Percentiles rank a stretch among this genome's conserved stretches.
Evolutionary conservation across 2,329 filamentous ascomycete genomes (phyloP).

Genomic region (Fusarium chlamydosporum): DNA sequence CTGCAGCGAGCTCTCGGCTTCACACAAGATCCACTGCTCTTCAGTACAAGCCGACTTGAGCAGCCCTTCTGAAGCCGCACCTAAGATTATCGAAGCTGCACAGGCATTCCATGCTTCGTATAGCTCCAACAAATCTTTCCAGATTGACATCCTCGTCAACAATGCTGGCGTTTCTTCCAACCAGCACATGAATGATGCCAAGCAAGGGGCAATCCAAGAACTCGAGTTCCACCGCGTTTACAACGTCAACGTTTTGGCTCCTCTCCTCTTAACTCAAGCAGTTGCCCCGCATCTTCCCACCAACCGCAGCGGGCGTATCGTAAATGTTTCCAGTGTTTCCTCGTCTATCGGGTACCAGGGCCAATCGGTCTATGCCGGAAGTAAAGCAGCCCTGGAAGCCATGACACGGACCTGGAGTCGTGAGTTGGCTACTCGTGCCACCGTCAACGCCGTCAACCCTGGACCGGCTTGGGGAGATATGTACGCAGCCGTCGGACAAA

Average conservation of each 20-base stretch:
- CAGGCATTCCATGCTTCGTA: slow-evolving; percentile 48
- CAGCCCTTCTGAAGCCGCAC: slow-evolving; percentile 45
- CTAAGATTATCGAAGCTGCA: slow-evolving; percentile 53
- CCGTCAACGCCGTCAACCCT: slow-evolving; percentile 71
- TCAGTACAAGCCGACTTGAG: slow-evolving; percentile 53
- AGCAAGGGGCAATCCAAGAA: slow-evolving; percentile 66
- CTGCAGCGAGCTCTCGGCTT: slow-evolving; percentile 60
- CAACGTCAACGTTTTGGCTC: slow-evolving; percentile 85
- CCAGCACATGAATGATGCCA: slow-evolving; percentile 69
- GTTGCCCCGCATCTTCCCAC: slow-evolving; percentile 76
- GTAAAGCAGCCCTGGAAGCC: slow-evolving; percentile 71
- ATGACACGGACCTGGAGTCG: slow-evolving; percentile 72
- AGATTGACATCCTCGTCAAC: slow-evolving; percentile 87
- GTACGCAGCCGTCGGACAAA: slow-evolving; percentile 59
- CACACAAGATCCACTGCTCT: slow-evolving; percentile 57
- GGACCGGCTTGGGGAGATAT: slow-evolving; percentile 68
- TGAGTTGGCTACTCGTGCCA: slow-evolving; percentile 67
- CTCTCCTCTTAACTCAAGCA: slow-evolving; percentile 82
- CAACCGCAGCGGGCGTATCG: slow-evolving; percentile 73
- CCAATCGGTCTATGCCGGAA: slow-evolving; percentile 70
- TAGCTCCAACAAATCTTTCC: slow-evolving; percentile 44
- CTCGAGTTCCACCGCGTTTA: slow-evolving; percentile 80
- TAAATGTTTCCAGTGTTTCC: slow-evolving; percentile 69
- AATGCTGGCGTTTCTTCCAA: slow-evolving; percentile 83
- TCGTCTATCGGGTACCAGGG: slow-evolving; percentile 67